phyloP scores from a whole-genome alignment of 768 basidiomycete genomes.

The Lentinula lateritia region DNA sequence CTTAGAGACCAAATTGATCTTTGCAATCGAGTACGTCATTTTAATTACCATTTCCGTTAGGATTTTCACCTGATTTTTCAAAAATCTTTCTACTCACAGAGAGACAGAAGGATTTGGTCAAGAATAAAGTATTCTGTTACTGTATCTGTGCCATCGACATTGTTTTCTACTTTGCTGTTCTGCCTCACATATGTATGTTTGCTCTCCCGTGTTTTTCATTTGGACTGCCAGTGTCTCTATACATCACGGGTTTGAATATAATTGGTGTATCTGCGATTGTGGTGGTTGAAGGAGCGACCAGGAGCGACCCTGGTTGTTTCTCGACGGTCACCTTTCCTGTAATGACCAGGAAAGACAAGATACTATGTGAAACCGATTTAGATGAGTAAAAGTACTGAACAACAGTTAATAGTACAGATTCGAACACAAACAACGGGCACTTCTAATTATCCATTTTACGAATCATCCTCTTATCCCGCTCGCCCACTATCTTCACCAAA shows the following conservation, averaged over 20 bases:
- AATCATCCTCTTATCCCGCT: conserved; percentile 81
- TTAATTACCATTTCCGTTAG: background rate
- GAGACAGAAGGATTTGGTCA: conserved; percentile 77
- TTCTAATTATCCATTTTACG: conserved; percentile 48
- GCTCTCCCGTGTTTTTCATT: background rate
- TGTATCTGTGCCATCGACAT: background rate
- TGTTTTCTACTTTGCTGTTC: background rate
- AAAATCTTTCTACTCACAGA: conserved; percentile 27
- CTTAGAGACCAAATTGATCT: conserved; percentile 79
- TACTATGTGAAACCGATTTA: too few species aligned
- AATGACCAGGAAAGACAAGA: too few species aligned
- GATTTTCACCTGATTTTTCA: conserved; percentile 1
- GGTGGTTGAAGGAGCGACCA: too few species aligned
- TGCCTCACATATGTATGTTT: background rate
- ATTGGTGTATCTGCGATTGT: background rate
- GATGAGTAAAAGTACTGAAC: too few species aligned
- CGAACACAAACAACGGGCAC: too few species aligned
- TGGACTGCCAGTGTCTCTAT: background rate
- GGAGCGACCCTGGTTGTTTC: too few species aligned
- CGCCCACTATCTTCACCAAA: conserved; percentile 77
- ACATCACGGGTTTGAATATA: background rate
- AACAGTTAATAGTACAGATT: too few species aligned
- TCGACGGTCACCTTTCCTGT: too few species aligned
- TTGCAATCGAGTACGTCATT: conserved; percentile 70
- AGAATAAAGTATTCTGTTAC: conserved; percentile 31